A percentile compares a stretch with the other conserved stretches of the same genome.
phyloP scores from a whole-genome alignment of 169 alveolate genomes.

The Eimeria praecox region DNA sequence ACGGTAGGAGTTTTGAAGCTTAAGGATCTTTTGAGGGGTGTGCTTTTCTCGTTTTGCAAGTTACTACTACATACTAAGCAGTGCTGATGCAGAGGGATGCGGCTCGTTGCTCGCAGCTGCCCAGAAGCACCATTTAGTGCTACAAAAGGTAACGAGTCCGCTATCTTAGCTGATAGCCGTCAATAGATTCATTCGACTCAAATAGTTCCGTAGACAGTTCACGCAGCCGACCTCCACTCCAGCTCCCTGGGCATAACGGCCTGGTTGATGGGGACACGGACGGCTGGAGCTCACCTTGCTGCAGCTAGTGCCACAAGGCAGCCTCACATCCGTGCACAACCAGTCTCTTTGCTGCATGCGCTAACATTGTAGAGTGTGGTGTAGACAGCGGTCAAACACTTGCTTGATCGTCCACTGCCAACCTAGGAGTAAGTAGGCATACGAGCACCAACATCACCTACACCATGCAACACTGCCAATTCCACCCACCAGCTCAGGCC shows the following conservation, averaged over 20 bases:
- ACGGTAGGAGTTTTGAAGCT: too few species aligned
- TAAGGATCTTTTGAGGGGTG: neutral
- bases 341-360: too few species aligned
- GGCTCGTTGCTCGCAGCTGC: neutral
- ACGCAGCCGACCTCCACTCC: neutral
- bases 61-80: neutral
- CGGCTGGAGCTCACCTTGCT: neutral
- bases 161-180: neutral
- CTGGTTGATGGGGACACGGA: neutral
- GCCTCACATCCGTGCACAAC: neutral
- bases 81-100: neutral
- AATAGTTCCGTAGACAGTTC: neutral
- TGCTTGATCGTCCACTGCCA: neutral
- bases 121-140: neutral
- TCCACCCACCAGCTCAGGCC: too few species aligned
- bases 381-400: neutral
- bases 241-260: neutral
- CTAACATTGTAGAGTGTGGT: neutral
- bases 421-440: too few species aligned
- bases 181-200: neutral
- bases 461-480: too few species aligned
- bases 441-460: too few species aligned
- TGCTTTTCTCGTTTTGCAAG: neutral
- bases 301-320: neutral
- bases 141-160: neutral